These are phyloP conservation scores for Prunus mongolica DNA, from an alignment of 306 rosid species.

Conservation along the genomic window DNA sequence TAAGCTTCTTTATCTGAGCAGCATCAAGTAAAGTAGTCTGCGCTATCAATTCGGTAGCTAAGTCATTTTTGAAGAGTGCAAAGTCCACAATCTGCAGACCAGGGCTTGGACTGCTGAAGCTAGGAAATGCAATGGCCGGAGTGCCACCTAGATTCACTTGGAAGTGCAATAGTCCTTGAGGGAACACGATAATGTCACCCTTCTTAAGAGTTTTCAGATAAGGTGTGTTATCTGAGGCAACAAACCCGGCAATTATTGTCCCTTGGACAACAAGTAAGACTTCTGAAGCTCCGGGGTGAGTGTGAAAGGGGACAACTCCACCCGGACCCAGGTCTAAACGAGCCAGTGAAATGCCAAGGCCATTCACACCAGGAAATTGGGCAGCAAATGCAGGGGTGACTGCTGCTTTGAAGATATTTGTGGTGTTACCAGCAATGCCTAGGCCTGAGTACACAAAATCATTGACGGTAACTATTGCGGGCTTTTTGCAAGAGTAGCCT, in stretches of 20 bases:
- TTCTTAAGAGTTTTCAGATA: constrained; percentile 43
- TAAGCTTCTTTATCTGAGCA: constrained; percentile 58
- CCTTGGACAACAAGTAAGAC: constrained; percentile 39
- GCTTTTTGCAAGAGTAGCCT: constrained; percentile 63
- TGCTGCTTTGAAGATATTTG: constrained; percentile 55
- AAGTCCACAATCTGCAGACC: constrained; percentile 65
- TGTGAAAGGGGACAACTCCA: constrained; percentile 69
- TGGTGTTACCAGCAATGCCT: constrained; percentile 51
- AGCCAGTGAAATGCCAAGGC: constrained; percentile 58
- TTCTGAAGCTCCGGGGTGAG: constrained; percentile 67
- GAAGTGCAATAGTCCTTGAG: constrained; percentile 72
- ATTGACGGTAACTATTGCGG: constrained; percentile 33
- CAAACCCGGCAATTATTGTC: constrained; percentile 45
- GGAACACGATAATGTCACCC: constrained; percentile 67
- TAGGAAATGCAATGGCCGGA: constrained; percentile 26
- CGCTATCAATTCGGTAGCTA: constrained; percentile 45
- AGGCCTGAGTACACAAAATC: constrained; percentile 60
- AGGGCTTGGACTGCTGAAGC: constrained; percentile 63
- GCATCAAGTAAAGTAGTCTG: constrained; percentile 55
- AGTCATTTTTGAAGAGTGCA: constrained; percentile 61
- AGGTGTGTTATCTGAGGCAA: constrained; percentile 46
- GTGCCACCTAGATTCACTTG: constrained; percentile 33
- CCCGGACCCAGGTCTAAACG: constrained; percentile 52
- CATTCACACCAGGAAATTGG: constrained; percentile 64
- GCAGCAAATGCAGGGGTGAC: constrained; percentile 54